A percentile compares a stretch with the other conserved stretches of the same genome.
These are phyloP conservation scores for Tarenaya hassleriana DNA, from an alignment of 345 rosid genomes.

Conservation along the genomic window DNA sequence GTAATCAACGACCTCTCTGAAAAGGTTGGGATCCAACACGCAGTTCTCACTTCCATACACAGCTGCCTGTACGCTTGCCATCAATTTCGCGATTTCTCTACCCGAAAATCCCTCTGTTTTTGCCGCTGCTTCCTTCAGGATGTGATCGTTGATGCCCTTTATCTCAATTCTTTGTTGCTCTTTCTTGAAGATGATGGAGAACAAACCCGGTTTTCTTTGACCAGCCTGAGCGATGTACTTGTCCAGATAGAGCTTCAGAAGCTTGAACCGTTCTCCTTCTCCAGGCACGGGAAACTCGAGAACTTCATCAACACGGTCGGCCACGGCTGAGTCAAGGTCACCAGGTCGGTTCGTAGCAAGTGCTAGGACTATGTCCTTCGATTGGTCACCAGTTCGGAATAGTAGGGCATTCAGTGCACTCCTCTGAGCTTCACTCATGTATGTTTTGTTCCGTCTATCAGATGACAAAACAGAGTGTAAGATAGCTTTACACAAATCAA, in stretches of 20 bases:
- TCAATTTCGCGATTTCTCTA: conserved; percentile 82
- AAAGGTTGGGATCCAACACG: conserved; percentile 59
- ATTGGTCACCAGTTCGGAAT: conserved; percentile 90
- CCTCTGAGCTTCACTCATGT: conserved; percentile 98
- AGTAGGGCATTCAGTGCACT: conserved; percentile 95
- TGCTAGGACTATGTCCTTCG: conserved; percentile 88
- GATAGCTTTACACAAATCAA: not conserved
- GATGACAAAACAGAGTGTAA: not conserved
- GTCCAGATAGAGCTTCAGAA: conserved; percentile 76
- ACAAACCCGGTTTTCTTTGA: conserved; percentile 42
- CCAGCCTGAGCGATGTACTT: conserved; percentile 78
- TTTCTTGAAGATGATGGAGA: conserved; percentile 47
- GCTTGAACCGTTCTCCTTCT: conserved; percentile 77
- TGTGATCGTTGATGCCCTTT: conserved; percentile 65
- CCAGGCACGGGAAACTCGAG: conserved; percentile 89
- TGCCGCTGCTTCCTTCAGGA: conserved; percentile 73
- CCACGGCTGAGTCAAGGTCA: conserved; percentile 92
- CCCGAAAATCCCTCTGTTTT: conserved; percentile 88
- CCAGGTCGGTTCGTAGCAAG: conserved; percentile 98
- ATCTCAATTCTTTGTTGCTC: conserved; percentile 67
- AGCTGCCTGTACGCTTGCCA: conserved; percentile 93
- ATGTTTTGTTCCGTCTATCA: conserved; percentile 79
- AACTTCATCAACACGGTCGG: conserved; percentile 87
- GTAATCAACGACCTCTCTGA: conserved; percentile 86
- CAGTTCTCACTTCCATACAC: conserved; percentile 84